Base-by-base conservation (phyloP, 352 stramenopile genomes). In the Phytophthora fragariaefolia region DNA sequence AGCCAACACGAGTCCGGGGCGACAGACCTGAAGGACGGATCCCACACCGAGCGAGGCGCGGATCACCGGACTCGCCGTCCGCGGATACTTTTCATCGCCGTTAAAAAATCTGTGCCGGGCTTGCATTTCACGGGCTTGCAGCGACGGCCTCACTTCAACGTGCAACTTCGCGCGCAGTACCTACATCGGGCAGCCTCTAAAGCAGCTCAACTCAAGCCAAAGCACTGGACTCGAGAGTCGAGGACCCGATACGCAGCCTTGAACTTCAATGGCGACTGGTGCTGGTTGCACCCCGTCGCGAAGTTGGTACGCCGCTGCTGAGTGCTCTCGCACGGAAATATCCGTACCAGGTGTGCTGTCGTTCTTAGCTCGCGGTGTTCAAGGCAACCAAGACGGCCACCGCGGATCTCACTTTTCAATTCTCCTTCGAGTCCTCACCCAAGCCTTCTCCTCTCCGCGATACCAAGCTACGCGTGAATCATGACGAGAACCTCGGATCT, bases 371-470 rank as follows among this genome's bases (percentile, higher is more conserved):
- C 15, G 15, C n/a, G n/a, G 6, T 10, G 40, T 12, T 22, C n/a
- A 24, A 17, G 20, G 10, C 7, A 23, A 12, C 20, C 48, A 9
- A 32, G 32, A 3, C 27, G 15, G 52, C 50, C 42, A 22, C 12
- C 2, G 17, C 36, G 59, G 5, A 23, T 32, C 53, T 69, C 62
- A 69, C 47, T 64, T 64, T 64, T 54, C 62, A 69, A 69, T 69
- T 69, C 47, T 59, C 62, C 46, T 3, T 63, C 53, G 46, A 32
- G 36, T 26, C 8, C 28, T 3, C 54, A 65, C 59, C 6, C 48
- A 38, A 15, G 28, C 24, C 46, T 64, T 40, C 48, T 54, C 28
- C 26, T 24, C 38, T 48, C n/a, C 38, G n/a, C 49, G n/a, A 22
- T 17, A 32, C 24, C 15, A 53, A 30, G 30, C 8, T 38, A 17